Conservation (phyloP, 1,139 yeast genomes). For the Kurtzmaniella natalensis region DNA sequence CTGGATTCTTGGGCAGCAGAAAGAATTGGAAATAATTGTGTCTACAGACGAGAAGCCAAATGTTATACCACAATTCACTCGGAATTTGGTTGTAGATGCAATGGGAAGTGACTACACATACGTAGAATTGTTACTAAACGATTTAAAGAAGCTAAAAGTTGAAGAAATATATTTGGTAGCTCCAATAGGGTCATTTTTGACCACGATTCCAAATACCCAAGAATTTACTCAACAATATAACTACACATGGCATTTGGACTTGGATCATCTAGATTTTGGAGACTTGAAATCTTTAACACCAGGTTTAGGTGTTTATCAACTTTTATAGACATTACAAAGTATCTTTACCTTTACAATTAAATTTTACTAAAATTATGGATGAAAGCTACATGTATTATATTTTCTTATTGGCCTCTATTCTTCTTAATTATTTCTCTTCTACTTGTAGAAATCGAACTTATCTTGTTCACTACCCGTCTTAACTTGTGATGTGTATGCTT, state of each 20-base stretch:
- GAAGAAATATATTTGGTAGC: constrained; percentile 34
- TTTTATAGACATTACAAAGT: too few species aligned
- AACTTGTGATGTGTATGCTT: constrained; percentile 95
- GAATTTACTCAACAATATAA: constrained; percentile 36
- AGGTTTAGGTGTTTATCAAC: constrained; percentile 54
- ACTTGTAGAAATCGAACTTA: constrained; percentile 96
- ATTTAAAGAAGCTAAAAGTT: constrained; percentile 7
- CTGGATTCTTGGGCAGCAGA: constrained; percentile 61
- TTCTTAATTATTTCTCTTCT: constrained; percentile 14
- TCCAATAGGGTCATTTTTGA: constrained; percentile 44
- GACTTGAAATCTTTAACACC: constrained; percentile 46
- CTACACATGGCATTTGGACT: constrained; percentile 49
- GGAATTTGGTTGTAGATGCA: constrained; percentile 15
- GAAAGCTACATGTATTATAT: too few species aligned
- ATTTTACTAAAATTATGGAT: too few species aligned
- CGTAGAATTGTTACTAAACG: constrained; percentile 16
- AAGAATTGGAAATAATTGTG: constrained; percentile 14
- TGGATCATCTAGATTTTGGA: constrained; percentile 62
- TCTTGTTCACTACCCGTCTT: constrained; percentile 94
- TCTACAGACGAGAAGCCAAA: constrained; percentile 13
- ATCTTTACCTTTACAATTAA: too few species aligned
- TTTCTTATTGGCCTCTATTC: background rate
- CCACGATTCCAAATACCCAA: constrained; percentile 10
- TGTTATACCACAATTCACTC: background rate
- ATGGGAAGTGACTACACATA: constrained; percentile 48